Evolutionary conservation across 1,284 basidiomycete genomes (phyloP).

Genomic region (Bondarzewia mesenterica): DNA sequence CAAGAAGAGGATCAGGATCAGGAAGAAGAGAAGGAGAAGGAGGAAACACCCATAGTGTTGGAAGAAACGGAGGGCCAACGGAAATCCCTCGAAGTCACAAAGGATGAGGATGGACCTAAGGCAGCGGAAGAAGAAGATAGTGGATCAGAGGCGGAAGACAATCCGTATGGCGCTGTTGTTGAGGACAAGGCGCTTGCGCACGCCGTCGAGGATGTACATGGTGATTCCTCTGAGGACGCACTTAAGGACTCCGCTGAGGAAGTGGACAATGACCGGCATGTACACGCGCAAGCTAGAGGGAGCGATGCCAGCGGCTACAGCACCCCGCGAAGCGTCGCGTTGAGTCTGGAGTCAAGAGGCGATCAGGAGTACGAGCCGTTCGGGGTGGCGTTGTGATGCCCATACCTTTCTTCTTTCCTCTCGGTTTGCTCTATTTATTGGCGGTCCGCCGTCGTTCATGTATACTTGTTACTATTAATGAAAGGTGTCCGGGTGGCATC

Average conservation of each 20-base stretch:
- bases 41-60: too few species aligned
- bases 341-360: not conserved
- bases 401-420: not conserved
- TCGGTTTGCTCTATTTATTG: not conserved
- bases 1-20: not conserved
- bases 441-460: not conserved
- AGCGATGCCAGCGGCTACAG: not conserved
- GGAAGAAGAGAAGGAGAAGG: not conserved
- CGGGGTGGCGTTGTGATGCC: constrained; percentile 1
- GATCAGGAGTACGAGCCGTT: not conserved
- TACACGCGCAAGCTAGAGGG: not conserved
- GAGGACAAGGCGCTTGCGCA: not conserved
- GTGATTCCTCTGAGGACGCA: not conserved
- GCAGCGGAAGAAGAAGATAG: not conserved
- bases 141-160: not conserved
- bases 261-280: not conserved
- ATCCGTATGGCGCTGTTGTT: not conserved
- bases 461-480: not conserved
- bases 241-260: not conserved
- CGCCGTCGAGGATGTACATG: not conserved
- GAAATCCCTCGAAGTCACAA: too few species aligned
- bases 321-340: not conserved
- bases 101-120: not conserved
- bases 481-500: too few species aligned
- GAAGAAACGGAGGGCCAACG: too few species aligned